Conservation (phyloP, 306 rosid genomes). For the Vachellia collinsii region DNA sequence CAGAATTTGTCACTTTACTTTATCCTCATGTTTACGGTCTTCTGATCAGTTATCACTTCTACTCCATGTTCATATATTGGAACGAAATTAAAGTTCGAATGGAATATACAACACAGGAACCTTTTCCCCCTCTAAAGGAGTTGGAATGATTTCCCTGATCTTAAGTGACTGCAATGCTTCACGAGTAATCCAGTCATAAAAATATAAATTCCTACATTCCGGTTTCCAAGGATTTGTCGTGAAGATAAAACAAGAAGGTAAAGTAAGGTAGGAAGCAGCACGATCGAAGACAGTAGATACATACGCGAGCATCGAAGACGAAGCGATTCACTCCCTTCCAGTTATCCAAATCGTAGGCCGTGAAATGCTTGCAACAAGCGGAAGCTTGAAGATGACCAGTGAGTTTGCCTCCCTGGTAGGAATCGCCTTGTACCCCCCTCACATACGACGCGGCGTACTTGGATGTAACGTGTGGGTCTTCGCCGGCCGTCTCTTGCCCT, state of each 20-base stretch:
- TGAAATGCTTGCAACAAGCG: constrained; percentile 95
- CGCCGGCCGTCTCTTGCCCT: constrained; percentile 97
- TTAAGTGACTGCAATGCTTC: background rate
- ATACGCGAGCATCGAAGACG: constrained; percentile 71
- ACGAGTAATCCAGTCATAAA: background rate
- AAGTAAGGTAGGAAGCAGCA: background rate
- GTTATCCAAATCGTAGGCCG: constrained; percentile 89
- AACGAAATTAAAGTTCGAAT: background rate
- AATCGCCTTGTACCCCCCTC: constrained; percentile 85
- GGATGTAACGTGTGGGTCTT: constrained; percentile 72
- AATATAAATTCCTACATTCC: background rate
- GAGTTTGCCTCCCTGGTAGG: constrained; percentile 53
- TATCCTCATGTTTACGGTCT: background rate
- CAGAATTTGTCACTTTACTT: background rate
- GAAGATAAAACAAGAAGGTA: background rate
- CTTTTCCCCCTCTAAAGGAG: no score
- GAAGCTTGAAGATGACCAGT: constrained; percentile 72
- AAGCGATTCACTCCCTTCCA: constrained; percentile 80
- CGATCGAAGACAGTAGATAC: background rate
- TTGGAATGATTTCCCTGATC: no score
- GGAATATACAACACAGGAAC: background rate
- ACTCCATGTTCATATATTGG: background rate
- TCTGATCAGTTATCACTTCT: constrained; percentile 1
- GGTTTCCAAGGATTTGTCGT: background rate
- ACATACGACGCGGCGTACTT: constrained; percentile 72